Conservation (phyloP, 2,329 filamentous ascomycete genomes). For the Colletotrichum sp. region DNA sequence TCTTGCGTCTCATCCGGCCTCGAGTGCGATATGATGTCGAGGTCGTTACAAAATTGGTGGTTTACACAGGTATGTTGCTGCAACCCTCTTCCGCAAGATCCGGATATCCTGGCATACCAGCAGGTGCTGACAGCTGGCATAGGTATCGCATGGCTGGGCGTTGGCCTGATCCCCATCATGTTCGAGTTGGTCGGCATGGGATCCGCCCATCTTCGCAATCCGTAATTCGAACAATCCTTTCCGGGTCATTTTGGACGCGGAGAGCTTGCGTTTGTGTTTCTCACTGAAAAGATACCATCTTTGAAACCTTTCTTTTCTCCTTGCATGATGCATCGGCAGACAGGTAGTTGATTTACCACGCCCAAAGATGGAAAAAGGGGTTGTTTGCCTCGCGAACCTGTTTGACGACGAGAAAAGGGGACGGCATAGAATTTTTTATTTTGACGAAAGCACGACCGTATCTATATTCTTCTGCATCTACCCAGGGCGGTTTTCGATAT, state of each 20-base stretch:
- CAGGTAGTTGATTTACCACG: background rate
- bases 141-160: constrained; percentile 85
- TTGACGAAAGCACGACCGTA: constrained; percentile 15
- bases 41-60: constrained; percentile 93
- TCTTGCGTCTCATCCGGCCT: constrained; percentile 81
- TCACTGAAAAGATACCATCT: background rate
- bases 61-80: constrained; percentile 77
- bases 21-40: constrained; percentile 98
- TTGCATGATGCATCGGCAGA: constrained; percentile 8
- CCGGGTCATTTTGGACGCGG: background rate
- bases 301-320: background rate
- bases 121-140: constrained; percentile 19
- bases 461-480: constrained; percentile 15
- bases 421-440: background rate
- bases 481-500: background rate
- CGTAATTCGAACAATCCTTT: background rate
- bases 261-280: background rate
- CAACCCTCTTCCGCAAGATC: constrained; percentile 11
- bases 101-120: background rate
- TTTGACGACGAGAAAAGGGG: background rate
- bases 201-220: constrained; percentile 39
- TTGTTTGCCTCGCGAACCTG: background rate
- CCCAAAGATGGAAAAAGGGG: background rate
- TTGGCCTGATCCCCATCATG: constrained; percentile 74
- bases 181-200: constrained; percentile 67